phyloP scores from a whole-genome alignment of 2,329 filamentous ascomycete genomes.

The Lecanicillium sp. region DNA sequence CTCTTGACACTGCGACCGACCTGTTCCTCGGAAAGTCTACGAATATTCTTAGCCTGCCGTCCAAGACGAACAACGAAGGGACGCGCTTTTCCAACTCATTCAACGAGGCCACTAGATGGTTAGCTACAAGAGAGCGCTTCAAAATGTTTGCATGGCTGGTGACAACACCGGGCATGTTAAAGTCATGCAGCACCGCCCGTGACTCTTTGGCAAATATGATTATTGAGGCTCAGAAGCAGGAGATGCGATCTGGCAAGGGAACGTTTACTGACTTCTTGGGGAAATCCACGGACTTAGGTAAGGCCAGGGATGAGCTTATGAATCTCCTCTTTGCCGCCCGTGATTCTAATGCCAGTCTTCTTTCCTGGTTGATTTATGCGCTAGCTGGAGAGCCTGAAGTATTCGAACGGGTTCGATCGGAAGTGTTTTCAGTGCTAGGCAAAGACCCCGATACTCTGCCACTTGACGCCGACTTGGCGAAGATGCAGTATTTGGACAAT shows the following conservation, averaged over 20 bases:
- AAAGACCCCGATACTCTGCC: not conserved
- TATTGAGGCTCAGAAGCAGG: conserved; percentile 1
- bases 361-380: conserved; percentile 8
- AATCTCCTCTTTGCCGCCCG: conserved; percentile 4
- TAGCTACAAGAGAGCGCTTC: conserved; percentile 7
- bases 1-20: conserved; percentile 3
- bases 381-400: conserved; percentile 6
- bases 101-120: conserved; percentile 2
- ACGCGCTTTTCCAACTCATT: conserved; percentile 4
- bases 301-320: conserved; percentile 6
- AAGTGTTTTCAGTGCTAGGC: conserved; percentile 4
- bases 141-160: conserved; percentile 9
- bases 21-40: conserved; percentile 6
- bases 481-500: conserved; percentile 5
- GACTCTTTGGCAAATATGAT: conserved; percentile 9
- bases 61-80: not conserved
- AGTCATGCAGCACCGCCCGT: conserved; percentile 2
- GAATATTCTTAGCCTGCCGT: not conserved
- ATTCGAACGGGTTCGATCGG: conserved; percentile 2
- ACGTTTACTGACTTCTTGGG: conserved; percentile 3
- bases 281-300: conserved; percentile 1
- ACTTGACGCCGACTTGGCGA: conserved; percentile 1
- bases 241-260: not conserved
- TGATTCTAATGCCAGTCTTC: conserved; percentile 3
- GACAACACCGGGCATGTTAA: conserved; percentile 1